A percentile compares a stretch with the other conserved stretches of the same genome.
Conservation (phyloP, 495 filamentous ascomycete genomes). For the Hypoxylon trugodes region DNA sequence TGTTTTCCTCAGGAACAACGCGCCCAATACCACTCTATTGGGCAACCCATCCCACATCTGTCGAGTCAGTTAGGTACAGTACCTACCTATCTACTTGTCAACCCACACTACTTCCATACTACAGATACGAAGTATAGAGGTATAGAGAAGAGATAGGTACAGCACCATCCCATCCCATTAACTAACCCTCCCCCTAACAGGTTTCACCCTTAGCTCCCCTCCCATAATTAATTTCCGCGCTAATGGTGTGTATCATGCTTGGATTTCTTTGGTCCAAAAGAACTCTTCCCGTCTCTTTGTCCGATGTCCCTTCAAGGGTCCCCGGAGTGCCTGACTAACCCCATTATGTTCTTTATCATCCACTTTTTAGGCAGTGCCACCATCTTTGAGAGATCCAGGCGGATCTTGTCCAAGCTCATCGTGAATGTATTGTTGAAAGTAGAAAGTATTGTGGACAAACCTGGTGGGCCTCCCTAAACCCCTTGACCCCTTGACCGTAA, state of each 20-base stretch:
- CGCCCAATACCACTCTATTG: constrained; percentile 33
- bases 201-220: constrained; percentile 37
- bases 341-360: constrained; percentile 24
- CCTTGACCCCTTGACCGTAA: constrained; percentile 17
- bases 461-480: constrained; percentile 1
- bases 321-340: not conserved
- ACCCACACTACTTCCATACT: too few relatives aligned
- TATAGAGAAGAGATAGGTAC: too few relatives aligned
- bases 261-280: constrained; percentile 25
- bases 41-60: constrained; percentile 13
- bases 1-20: constrained; percentile 36
- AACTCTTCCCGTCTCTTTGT: constrained; percentile 12
- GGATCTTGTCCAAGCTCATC: constrained; percentile 32
- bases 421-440: too few relatives aligned
- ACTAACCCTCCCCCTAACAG: constrained; percentile 11
- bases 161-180: too few relatives aligned
- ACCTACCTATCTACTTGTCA: too few relatives aligned
- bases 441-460: too few relatives aligned
- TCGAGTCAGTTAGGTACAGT: constrained; percentile 4
- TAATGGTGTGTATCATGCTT: constrained; percentile 21
- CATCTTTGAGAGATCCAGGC: constrained; percentile 24
- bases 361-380: constrained; percentile 34
- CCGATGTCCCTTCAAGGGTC: constrained; percentile 19
- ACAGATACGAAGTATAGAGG: too few relatives aligned
- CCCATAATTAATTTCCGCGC: constrained; percentile 38